Conservation (phyloP, 805 yeast species). For the Candida lessepsii region DNA sequence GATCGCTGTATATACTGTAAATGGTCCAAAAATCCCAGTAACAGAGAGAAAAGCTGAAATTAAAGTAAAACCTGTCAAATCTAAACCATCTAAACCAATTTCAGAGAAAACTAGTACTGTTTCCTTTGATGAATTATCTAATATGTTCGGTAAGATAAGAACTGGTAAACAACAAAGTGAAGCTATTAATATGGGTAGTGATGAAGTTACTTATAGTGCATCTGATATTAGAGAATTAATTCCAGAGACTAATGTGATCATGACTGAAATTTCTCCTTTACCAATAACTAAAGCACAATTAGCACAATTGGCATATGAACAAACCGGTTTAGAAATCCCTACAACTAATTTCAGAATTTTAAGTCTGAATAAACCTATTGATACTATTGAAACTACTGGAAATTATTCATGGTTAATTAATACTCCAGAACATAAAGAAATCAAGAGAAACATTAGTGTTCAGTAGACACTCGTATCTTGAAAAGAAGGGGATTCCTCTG, state of each 20-base stretch:
- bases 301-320: constrained; percentile 23
- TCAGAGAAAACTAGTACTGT: constrained; percentile 27
- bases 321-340: constrained; percentile 35
- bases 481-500: too few species aligned
- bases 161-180: constrained; percentile 1
- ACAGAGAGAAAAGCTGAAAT: constrained; percentile 22
- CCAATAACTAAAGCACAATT: constrained; percentile 30
- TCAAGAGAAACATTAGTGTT: constrained; percentile 6
- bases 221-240: constrained; percentile 32
- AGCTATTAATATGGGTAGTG: constrained; percentile 7
- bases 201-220: constrained; percentile 22
- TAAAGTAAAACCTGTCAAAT: constrained; percentile 10
- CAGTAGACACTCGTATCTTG: too few species aligned
- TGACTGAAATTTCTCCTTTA: constrained; percentile 16
- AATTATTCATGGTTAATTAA: constrained; percentile 26
- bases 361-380: background rate
- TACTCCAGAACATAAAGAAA: constrained; percentile 25
- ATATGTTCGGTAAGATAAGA: constrained; percentile 32
- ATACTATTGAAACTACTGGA: constrained; percentile 21
- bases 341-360: constrained; percentile 20
- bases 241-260: constrained; percentile 23
- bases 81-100: constrained; percentile 11
- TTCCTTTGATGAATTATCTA: constrained; percentile 39
- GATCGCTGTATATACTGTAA: constrained; percentile 67
- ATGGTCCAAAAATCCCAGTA: constrained; percentile 42